Evolutionary conservation across 106 monocot species (phyloP), one percentile per base, ranked within the genome.

Genomic region (Amphibolis antarctica): DNA sequence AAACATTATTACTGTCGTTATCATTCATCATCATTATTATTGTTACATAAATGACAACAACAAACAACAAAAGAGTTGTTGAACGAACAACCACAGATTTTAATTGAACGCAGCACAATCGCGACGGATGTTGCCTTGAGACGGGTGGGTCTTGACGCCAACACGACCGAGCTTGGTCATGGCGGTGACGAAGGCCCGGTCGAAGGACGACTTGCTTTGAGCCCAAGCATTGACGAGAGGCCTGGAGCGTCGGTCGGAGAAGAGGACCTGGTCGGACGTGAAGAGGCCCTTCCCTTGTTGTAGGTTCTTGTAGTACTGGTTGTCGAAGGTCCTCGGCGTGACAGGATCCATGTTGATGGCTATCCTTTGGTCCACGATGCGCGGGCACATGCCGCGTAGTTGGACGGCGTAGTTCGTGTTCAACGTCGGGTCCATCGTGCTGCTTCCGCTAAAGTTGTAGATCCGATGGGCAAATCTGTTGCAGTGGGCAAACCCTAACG

Each of bases 401-500:
- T 85, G 69, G 51, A 75, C 49, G 24, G 75, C 87, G 36, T 92
- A 92, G 14, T 70, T 68, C 60, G 9, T 29, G 77, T 88, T 83
- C 17, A 88, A 50, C 31, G 76, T 78, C 23, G 88, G 85, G 66
- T 93, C 93, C 9, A 68, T 59, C n/a, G 66, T 42, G 45, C n/a
- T 64, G 4, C 22, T 20, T 9, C 21, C 36, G 57, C 53, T 74
- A 82, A 78, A 85, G 68, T 69, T 74, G 62, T 79, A 77, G 59
- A 93, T 72, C 44, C 93, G 78, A 54, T 67, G 61, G 9, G 69
- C 13, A 61, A 92, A 92, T 36, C 59, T 59, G 53, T 24, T 36
- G 70, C 91, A 92, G 63, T 92, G 91, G 0, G 83, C 70, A 73
- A 93, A 82, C 5, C 91, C 91, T 24, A 86, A 18, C 1, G 86